Base-by-base conservation (phyloP, 1,284 basidiomycete genomes). In the Neonothopanus nambi region DNA sequence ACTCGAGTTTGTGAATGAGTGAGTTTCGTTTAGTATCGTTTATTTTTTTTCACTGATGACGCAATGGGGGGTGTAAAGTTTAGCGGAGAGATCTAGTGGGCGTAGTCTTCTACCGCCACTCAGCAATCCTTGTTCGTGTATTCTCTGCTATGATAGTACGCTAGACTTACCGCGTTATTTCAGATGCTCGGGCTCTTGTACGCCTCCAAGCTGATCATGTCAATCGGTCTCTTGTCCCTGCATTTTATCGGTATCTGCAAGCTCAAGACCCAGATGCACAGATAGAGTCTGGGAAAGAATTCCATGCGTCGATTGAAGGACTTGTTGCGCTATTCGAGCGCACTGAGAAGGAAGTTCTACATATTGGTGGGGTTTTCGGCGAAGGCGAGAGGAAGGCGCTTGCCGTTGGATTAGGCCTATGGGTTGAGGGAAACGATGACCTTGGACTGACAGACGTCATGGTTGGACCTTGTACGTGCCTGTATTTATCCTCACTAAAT, bases 221-320 rank as follows among this genome's bases (percentile, higher is more conserved):
- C 65, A 85, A 81, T 59, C 82, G 85, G 5, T 68, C 69, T 17
- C 66, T 92, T 41, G 77, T 92, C 9, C 89, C 90, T 2, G 77
- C 85, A 0, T 93, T 92, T 70, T 92, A 92, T 63, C 81, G 87
- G 21, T 91, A 79, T 63, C 75, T 92, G 11, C 89, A 92, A 71
- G 84, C 88, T 0, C 90, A 91, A 67, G 82, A 85, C 21, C 57
- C 67, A 21, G 71, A 74, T 4, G 76, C 79, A 7, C 87, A 91
- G 63, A 76, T 80, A 44, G 69, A 77, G 43, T 68, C 68, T 3
- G 82, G 77, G 1, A 80, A 78, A 53, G 87, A 86, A 20, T 87
- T 88, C 58, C 67, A 73, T 17, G 68, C 71, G 0, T 77, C 82
- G 2, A 66, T 92, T 5, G 76, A 80, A 38, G 67, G 67, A 2